Evolutionary conservation across 345 rosid genomes (phyloP), one percentile per base, ranked within the genome.

Genomic region (Chamaenerion angustifolium): DNA sequence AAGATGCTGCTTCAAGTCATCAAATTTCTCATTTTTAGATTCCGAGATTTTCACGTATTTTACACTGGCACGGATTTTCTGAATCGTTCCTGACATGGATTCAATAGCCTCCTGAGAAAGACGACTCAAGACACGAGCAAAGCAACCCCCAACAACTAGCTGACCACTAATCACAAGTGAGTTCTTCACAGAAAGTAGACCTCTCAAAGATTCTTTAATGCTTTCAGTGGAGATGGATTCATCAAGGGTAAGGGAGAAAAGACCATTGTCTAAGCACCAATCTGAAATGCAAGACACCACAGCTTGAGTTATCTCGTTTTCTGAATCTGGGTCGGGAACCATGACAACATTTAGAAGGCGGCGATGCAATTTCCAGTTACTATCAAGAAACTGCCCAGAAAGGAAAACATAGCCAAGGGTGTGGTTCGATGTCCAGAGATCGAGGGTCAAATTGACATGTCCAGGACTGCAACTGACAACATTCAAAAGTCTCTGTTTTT

Each of bases 1-100:
- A 59, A 85, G 81, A 49, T 77, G 94, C 54, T 71, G 70, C 76
- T 65, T 89, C 48, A 89, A 72, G 70, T 79, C 88, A 58, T 59
- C 45, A 73, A 89, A 85, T 68, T 69, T 83, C 64, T 83, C 94
- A 53, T 62, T 88, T 43, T 77, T 71, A 49, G 69, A 43, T 49
- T 83, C 95, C 1, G 77, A 79, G 56, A 94, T 81, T 64, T 71
- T 81, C 66, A 85, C 95, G 77, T 72, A 81, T 75, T 85, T 85
- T 42, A 89, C 90, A 43, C 74, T 81, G n/a, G 79, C 90, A 47
- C 88, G 94, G 23, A 89, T 73, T 62, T 75, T 85, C 72, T 57
- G 65, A 8, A 85, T 59, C 16, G 75, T 62, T 49, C 62, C 75
- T 19, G 44, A 57, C 56, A 71, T 56, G 25, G 72, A 52, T 51